These are phyloP conservation scores for Tympanopsis confertula DNA, from an alignment of 2,329 filamentous ascomycete species.

Conservation along the genomic window DNA sequence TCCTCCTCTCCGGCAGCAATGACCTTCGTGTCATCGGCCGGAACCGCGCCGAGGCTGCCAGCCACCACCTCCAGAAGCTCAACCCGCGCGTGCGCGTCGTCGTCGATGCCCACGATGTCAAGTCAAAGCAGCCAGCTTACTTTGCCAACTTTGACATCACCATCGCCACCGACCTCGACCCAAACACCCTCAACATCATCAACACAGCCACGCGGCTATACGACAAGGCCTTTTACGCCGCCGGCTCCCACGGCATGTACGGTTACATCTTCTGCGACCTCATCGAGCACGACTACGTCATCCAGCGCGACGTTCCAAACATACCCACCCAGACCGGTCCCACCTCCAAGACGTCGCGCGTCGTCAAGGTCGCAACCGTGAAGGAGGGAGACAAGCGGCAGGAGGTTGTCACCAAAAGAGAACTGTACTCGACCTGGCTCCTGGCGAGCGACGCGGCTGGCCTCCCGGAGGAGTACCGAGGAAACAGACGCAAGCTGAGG, in stretches of 20 bases:
- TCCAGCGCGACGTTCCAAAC: constrained; percentile 77
- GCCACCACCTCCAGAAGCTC: constrained; percentile 66
- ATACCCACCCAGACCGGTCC: constrained; percentile 42
- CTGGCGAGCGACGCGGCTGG: constrained; percentile 69
- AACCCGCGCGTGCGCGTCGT: constrained; percentile 78
- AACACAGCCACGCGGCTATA: constrained; percentile 77
- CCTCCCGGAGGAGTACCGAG: constrained; percentile 58
- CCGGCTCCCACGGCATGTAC: constrained; percentile 77
- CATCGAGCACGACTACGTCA: constrained; percentile 78
- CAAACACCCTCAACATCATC: constrained; percentile 63
- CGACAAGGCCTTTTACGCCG: constrained; percentile 76
- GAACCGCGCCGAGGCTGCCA: constrained; percentile 75
- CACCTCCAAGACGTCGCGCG: constrained; percentile 68
- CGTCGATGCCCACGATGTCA: constrained; percentile 57
- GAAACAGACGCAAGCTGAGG: constrained; percentile 55
- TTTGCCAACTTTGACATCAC: constrained; percentile 73
- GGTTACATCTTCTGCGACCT: constrained; percentile 93
- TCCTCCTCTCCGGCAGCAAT: constrained; percentile 62
- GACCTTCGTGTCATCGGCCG: constrained; percentile 60
- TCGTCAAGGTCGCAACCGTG: constrained; percentile 62
- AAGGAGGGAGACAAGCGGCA: constrained; percentile 59
- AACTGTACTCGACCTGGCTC: constrained; percentile 78
- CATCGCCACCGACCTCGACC: constrained; percentile 79
- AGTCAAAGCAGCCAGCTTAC: constrained; percentile 58
- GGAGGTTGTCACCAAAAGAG: constrained; percentile 83